Evolutionary conservation across 768 basidiomycete genomes (phyloP).

Genomic region (Mycena latifolia): DNA sequence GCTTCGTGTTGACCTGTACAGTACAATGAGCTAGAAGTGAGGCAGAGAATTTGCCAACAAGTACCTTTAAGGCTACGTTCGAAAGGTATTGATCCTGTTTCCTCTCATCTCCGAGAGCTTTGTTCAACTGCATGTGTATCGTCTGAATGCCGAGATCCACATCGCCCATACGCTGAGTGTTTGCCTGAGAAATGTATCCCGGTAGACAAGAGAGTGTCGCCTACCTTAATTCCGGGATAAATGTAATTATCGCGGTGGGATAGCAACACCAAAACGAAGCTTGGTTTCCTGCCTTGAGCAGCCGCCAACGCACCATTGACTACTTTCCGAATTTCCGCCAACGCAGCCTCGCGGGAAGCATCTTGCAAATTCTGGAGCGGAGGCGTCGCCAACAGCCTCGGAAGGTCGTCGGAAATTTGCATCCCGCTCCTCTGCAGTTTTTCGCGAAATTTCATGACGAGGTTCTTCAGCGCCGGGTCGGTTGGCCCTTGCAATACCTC

Average conservation of each 20-base stretch:
- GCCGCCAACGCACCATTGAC: slow-evolving; percentile 48
- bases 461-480: slow-evolving; percentile 54
- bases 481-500: slow-evolving; percentile 51
- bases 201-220: not conserved
- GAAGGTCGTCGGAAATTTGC: slow-evolving; percentile 51
- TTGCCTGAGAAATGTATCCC: not conserved
- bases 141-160: slow-evolving; percentile 81
- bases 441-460: slow-evolving; percentile 65
- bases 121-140: slow-evolving; percentile 75
- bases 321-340: slow-evolving; percentile 53
- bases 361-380: slow-evolving; percentile 45
- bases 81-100: slow-evolving; percentile 87
- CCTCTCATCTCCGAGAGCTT: slow-evolving; percentile 64
- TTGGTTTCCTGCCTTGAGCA: slow-evolving; percentile 55
- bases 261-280: slow-evolving; percentile 79
- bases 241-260: slow-evolving; percentile 78
- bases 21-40: too few relatives aligned
- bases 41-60: too few relatives aligned
- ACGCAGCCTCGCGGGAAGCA: slow-evolving; percentile 51
- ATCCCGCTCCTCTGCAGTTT: slow-evolving; percentile 76
- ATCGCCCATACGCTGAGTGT: slow-evolving; percentile 71
- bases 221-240: slow-evolving; percentile 83
- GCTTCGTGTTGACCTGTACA: slow-evolving; percentile 78
- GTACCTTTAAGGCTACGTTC: slow-evolving; percentile 42
- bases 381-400: slow-evolving; percentile 51